phyloP scores from a whole-genome alignment of 2,329 filamentous ascomycete species.

The Mycosphaerella arachidis region DNA sequence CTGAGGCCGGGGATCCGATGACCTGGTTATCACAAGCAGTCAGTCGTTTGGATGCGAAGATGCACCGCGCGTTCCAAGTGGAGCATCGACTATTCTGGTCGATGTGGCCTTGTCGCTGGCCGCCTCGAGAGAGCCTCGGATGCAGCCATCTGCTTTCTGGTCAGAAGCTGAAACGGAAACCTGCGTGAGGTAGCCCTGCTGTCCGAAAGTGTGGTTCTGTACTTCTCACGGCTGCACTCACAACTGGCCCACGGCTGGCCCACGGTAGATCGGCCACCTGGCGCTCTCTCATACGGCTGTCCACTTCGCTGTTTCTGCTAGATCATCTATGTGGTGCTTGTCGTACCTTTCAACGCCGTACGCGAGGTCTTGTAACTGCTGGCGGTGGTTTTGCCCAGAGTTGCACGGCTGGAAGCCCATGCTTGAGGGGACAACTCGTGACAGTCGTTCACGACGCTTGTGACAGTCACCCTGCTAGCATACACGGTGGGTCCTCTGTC shows the following conservation, averaged over 20 bases:
- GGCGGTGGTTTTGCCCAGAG: background rate
- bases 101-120: background rate
- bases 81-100: background rate
- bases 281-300: constrained; percentile 7
- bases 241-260: too few relatives aligned
- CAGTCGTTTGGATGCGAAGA: too few relatives aligned
- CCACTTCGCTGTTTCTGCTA: constrained; percentile 11
- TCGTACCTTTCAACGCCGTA: constrained; percentile 4
- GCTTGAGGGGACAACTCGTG: constrained; percentile 7
- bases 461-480: background rate
- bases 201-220: constrained; percentile 5
- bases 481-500: background rate
- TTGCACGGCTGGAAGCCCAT: background rate
- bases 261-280: constrained; percentile 2
- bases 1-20: background rate
- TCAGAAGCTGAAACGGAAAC: constrained; percentile 12
- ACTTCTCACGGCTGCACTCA: background rate
- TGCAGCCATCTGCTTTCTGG: constrained; percentile 15
- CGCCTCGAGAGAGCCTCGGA: constrained; percentile 6
- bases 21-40: background rate
- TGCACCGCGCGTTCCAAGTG: too few relatives aligned
- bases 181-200: background rate
- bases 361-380: background rate
- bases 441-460: constrained; percentile 7
- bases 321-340: constrained; percentile 6